Conservation (phyloP, 2,329 filamentous ascomycete species). For the Pseudogymnoascus sp. region DNA sequence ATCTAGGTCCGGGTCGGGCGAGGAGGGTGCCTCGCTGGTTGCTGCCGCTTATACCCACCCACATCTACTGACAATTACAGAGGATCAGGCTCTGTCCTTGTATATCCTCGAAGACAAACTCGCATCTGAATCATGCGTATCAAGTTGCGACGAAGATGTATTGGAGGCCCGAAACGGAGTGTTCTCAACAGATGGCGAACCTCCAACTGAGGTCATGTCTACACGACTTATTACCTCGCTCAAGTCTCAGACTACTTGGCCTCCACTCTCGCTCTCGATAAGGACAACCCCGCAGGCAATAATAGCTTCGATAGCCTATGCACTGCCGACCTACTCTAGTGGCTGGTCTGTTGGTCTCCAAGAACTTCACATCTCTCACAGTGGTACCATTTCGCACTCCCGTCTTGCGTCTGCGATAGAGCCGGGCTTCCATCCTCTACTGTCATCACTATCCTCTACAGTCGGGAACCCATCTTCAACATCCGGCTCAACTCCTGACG, state of each 20-base stretch:
- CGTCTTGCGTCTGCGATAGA: slow-evolving; percentile 42
- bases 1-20: slow-evolving; percentile 22
- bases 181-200: neutral
- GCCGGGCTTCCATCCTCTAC: slow-evolving; percentile 34
- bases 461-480: slow-evolving; percentile 5
- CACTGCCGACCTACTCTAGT: slow-evolving; percentile 63
- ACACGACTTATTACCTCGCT: slow-evolving; percentile 62
- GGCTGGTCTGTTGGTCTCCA: slow-evolving; percentile 92
- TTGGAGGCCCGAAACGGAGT: neutral
- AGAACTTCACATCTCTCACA: slow-evolving; percentile 57
- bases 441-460: slow-evolving; percentile 18
- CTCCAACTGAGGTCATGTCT: slow-evolving; percentile 9
- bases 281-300: slow-evolving; percentile 55
- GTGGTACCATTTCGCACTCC: slow-evolving; percentile 34
- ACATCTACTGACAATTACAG: slow-evolving; percentile 71
- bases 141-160: neutral
- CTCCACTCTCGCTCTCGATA: slow-evolving; percentile 75
- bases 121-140: neutral
- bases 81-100: slow-evolving; percentile 63
- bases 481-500: slow-evolving; percentile 10
- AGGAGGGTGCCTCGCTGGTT: slow-evolving; percentile 40
- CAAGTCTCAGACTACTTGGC: slow-evolving; percentile 68
- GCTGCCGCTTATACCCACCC: slow-evolving; percentile 65
- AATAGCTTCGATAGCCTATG: slow-evolving; percentile 81
- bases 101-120: slow-evolving; percentile 39